Conservation (phyloP, 805 yeast species). For the Yarrowia porcina region DNA sequence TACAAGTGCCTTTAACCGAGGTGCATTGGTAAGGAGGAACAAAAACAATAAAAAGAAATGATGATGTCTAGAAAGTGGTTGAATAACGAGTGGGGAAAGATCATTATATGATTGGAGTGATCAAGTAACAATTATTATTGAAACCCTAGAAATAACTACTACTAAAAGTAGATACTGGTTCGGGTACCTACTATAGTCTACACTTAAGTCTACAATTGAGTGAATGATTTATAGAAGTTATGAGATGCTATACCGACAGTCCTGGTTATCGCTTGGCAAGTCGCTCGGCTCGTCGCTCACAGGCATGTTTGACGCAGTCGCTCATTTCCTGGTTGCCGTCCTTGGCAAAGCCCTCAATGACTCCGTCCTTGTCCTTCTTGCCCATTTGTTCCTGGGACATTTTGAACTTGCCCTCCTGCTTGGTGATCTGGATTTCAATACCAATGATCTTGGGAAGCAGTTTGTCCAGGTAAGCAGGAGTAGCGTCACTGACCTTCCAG, state of each 20-base stretch:
- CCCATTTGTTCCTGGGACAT: conserved; percentile 50
- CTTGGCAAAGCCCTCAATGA: conserved; percentile 42
- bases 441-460: conserved; percentile 55
- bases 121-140: too few species aligned
- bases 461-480: conserved; percentile 45
- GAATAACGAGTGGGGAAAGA: too few species aligned
- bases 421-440: conserved; percentile 49
- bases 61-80: too few species aligned
- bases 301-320: conserved; percentile 16
- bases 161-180: too few species aligned
- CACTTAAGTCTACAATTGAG: too few species aligned
- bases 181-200: too few species aligned
- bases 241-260: not conserved
- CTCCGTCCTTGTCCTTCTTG: conserved; percentile 48
- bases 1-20: too few species aligned
- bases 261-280: not conserved
- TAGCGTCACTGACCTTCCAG: conserved; percentile 61
- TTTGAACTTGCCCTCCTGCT: conserved; percentile 54
- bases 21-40: too few species aligned
- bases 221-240: too few species aligned
- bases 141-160: too few species aligned
- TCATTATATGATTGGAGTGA: too few species aligned
- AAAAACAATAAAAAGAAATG: too few species aligned
- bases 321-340: conserved; percentile 25
- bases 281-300: conserved; percentile 23